Conservation (phyloP, 164 flowering plant species). For the Dillenia turbinata region DNA sequence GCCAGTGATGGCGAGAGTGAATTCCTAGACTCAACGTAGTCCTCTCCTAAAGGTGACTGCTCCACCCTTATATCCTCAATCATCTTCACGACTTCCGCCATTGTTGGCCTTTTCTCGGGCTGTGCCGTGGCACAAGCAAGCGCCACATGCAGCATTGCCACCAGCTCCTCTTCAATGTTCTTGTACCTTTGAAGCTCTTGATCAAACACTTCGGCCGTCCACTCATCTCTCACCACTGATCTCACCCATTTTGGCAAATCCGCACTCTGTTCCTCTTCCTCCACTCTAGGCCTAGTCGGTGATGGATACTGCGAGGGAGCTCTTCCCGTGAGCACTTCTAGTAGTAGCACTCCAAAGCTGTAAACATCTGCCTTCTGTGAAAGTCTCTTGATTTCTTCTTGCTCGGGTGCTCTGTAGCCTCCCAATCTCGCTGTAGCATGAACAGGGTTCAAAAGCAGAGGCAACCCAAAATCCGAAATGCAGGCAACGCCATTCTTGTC, state of each 20-base stretch:
- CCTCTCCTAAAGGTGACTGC: conserved; percentile 89
- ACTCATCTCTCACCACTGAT: conserved; percentile 90
- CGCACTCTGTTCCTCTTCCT: conserved; percentile 38
- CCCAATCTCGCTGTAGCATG: conserved; percentile 80
- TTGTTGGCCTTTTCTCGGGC: conserved; percentile 86
- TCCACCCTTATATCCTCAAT: conserved; percentile 89
- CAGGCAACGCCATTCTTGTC: conserved; percentile 88
- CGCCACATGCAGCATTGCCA: conserved; percentile 84
- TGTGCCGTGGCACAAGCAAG: conserved; percentile 66
- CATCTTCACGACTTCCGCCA: conserved; percentile 79
- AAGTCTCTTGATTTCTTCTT: conserved; percentile 53
- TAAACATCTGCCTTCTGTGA: conserved; percentile 89
- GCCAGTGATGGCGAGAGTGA: conserved; percentile 76
- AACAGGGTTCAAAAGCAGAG: conserved; percentile 70
- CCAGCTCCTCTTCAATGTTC: conserved; percentile 92
- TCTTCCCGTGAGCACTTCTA: conserved; percentile 83
- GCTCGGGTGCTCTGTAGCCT: conserved; percentile 94
- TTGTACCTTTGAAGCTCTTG: conserved; percentile 83
- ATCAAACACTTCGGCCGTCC: conserved; percentile 96
- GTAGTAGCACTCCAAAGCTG: conserved; percentile 73
- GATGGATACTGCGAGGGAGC: conserved; percentile 60
- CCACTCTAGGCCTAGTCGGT: conserved; percentile 27
- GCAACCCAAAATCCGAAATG: conserved; percentile 84
- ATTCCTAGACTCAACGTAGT: conserved; percentile 74
- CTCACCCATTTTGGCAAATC: conserved; percentile 90